A percentile compares a stretch with the other conserved stretches of the same genome.
Conservation (phyloP, 305 asterid species). For the Fraxinus xanthoxyloides region DNA sequence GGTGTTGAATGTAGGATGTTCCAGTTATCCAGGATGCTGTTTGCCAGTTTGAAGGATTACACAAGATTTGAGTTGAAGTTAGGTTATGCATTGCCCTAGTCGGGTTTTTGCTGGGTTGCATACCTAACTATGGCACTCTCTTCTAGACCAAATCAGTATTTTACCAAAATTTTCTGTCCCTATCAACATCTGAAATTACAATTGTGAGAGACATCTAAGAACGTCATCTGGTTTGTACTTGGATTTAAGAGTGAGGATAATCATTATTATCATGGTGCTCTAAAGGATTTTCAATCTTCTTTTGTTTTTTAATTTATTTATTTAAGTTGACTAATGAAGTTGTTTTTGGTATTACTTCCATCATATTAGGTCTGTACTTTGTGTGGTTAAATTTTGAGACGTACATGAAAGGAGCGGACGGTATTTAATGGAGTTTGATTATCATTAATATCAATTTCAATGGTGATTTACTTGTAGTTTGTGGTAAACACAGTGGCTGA, state of each 20-base stretch:
- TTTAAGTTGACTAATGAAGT: neutral
- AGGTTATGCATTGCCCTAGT: slow-evolving; percentile 4
- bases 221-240: neutral
- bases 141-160: neutral
- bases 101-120: neutral
- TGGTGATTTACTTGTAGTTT: neutral
- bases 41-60: neutral
- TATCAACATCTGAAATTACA: neutral
- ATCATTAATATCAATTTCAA: neutral
- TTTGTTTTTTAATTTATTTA: neutral
- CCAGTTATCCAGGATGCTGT: neutral
- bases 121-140: neutral
- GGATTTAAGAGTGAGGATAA: neutral
- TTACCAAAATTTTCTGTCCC: neutral
- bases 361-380: neutral
- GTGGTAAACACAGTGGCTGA: neutral
- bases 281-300: neutral
- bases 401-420: neutral
- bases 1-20: slow-evolving; percentile 38
- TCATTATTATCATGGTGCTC: neutral
- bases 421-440: neutral
- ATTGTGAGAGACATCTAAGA: neutral
- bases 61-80: neutral
- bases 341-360: neutral
- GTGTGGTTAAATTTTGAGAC: neutral